Evolutionary conservation across 2,329 filamentous ascomycete species (phyloP), one percentile per base, ranked within the genome.

Genomic region (Aspergillus pseudoviridinutans): DNA sequence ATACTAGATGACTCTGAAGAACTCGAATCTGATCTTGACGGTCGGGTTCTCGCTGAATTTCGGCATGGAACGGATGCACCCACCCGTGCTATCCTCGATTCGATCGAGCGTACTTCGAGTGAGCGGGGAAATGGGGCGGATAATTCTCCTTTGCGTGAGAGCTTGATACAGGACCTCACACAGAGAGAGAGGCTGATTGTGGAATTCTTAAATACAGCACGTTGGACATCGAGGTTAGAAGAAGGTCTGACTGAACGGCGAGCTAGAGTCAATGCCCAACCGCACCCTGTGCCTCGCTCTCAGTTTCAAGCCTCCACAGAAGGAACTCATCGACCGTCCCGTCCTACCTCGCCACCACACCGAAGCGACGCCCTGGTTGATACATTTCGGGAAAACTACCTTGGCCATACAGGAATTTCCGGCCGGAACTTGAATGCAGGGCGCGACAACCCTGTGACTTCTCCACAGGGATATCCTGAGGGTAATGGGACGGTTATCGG

Each of bases 161-260:
- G 64, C 50, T 55, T 74, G 51, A 66, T 74, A 35, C 70, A 74
- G 49, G 72, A 74, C 55, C 70, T 78, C 50, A 74, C 71, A 3
- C 73, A 77, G 54, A 70, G 74, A 51, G 76, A 78, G 62, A 71
- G 76, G 54, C 66, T 75, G 55, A 75, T 78, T 35, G 70, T 78
- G 58, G 74, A 78, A 50, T 76, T 76, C 54, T 59, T 78, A 58
- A 76, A 77, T 58, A 71, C 73, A 24, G 72, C 74, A 44, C 71
- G 75, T 44, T 77, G 71, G 71, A 70, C 72, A 7, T 70, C 73
- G 32, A 64, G 66, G 55, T 54, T 67, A 53, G 74, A 71, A 58
- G 71, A 71, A 51, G 64, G 66, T 25, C 56, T 68, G 47, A 64
- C 66, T 25, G 70, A 73, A 46, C 66, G 68, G 42, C 63, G 67